Evolutionary conservation across 371 early-diverging fungal genomes (phyloP).

Genomic region (Lichtheimia hyalospora): DNA sequence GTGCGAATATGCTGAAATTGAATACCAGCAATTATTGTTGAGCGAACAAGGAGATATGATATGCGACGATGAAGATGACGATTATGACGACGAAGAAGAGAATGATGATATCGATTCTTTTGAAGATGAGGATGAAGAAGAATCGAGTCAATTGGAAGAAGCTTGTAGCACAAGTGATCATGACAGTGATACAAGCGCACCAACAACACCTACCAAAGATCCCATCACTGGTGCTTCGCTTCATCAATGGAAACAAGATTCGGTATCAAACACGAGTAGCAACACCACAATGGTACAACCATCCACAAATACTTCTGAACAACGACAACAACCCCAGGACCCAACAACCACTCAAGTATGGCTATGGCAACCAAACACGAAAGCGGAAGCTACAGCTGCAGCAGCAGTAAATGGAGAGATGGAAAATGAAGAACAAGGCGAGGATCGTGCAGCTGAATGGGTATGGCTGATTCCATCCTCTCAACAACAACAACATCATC

Average conservation of each 20-base stretch:
- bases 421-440: slow-evolving; percentile 15
- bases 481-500: slow-evolving; percentile 1
- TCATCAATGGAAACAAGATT: not conserved
- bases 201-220: slow-evolving; percentile 19
- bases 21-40: slow-evolving; percentile 30
- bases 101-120: not conserved
- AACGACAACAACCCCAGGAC: not conserved
- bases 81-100: slow-evolving; percentile 18
- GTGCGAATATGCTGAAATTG: slow-evolving; percentile 39
- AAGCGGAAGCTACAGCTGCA: not conserved
- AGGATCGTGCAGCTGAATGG: slow-evolving; percentile 18
- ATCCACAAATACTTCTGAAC: too few species aligned
- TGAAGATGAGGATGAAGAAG: slow-evolving; percentile 17
- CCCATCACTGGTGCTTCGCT: slow-evolving; percentile 1
- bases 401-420: not conserved
- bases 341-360: slow-evolving; percentile 3
- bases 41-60: slow-evolving; percentile 24
- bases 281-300: not conserved
- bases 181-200: slow-evolving; percentile 16
- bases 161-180: slow-evolving; percentile 10
- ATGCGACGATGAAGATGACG: slow-evolving; percentile 23
- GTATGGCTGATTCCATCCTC: slow-evolving; percentile 14
- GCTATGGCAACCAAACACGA: slow-evolving; percentile 7
- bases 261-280: not conserved
- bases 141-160: slow-evolving; percentile 9